Evolutionary conservation across 805 yeast species (phyloP).

Genomic region (Metschnikowia henanensis): DNA sequence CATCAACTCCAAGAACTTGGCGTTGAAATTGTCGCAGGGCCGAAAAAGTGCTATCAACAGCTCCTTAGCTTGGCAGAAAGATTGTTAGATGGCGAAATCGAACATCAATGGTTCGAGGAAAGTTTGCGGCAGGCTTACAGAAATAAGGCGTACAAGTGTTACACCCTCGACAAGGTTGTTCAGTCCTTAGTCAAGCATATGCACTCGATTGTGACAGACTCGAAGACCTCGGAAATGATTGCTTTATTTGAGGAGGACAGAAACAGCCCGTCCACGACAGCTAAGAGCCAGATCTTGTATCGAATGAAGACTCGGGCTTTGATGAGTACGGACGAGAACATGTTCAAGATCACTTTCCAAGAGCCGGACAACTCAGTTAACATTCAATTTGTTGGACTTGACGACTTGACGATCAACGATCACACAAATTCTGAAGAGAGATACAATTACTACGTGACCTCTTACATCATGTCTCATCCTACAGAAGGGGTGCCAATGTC

Average conservation of each 20-base stretch:
- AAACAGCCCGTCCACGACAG: constrained; percentile 58
- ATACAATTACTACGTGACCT: constrained; percentile 93
- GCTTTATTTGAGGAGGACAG: constrained; percentile 83
- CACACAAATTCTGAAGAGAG: constrained; percentile 75
- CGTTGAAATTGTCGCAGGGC: constrained; percentile 58
- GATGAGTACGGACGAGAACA: constrained; percentile 81
- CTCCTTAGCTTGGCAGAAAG: constrained; percentile 72
- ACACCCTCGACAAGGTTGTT: constrained; percentile 90
- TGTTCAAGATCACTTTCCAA: constrained; percentile 84
- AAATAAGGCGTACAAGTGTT: constrained; percentile 88
- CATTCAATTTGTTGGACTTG: constrained; percentile 83
- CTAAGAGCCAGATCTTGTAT: constrained; percentile 86
- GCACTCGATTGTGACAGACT: constrained; percentile 79
- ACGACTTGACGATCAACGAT: constrained; percentile 75
- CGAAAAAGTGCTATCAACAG: constrained; percentile 70
- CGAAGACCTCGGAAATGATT: constrained; percentile 77
- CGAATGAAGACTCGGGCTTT: constrained; percentile 83
- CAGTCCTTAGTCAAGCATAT: constrained; percentile 75
- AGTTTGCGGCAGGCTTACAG: constrained; percentile 92
- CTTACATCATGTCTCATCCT: constrained; percentile 92
- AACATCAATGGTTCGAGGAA: constrained; percentile 95
- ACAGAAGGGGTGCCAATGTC: constrained; percentile 92
- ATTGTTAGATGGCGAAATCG: constrained; percentile 85
- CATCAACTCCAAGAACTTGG: constrained; percentile 82
- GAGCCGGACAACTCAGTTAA: constrained; percentile 51